Conservation (phyloP, 495 filamentous ascomycete genomes). For the Parmelia sp. region DNA sequence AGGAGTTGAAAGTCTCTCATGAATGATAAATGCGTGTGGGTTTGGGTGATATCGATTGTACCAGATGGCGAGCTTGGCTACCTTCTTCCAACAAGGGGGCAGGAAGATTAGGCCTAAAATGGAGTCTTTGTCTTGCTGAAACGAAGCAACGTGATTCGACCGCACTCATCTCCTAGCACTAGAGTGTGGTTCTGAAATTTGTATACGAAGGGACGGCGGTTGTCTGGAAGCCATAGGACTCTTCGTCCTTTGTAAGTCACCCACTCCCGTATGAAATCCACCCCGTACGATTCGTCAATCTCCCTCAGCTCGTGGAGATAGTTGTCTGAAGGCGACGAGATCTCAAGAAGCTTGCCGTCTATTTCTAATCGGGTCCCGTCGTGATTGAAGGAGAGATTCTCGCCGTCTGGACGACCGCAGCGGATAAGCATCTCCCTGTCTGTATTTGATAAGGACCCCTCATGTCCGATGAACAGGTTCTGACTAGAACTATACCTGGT, state of each 20-base stretch:
- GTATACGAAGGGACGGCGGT: not conserved
- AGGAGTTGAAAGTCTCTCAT: too few relatives aligned
- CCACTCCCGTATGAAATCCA: not conserved
- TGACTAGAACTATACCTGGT: too few relatives aligned
- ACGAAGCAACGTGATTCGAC: slow-evolving; percentile 8
- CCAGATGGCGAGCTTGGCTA: too few relatives aligned
- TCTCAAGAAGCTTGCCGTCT: not conserved
- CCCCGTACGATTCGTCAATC: not conserved
- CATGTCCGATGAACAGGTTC: too few relatives aligned
- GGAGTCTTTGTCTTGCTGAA: slow-evolving; percentile 6
- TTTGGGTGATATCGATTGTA: not conserved
- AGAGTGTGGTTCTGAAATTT: not conserved
- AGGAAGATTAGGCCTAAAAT: too few relatives aligned
- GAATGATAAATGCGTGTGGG: not conserved
- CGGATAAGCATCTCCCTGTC: too few relatives aligned
- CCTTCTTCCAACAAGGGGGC: too few relatives aligned
- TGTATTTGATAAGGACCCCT: too few relatives aligned
- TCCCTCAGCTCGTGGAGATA: not conserved
- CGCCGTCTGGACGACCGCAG: too few relatives aligned
- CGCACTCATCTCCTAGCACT: slow-evolving; percentile 6
- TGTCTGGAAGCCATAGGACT: slow-evolving; percentile 8
- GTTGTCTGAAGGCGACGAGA: not conserved
- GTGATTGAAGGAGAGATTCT: not conserved
- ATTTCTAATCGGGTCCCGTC: not conserved
- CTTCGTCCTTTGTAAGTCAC: slow-evolving; percentile 3